Evolutionary conservation across 2,329 filamentous ascomycete genomes (phyloP).

Genomic region (Pseudopyricularia javanii): DNA sequence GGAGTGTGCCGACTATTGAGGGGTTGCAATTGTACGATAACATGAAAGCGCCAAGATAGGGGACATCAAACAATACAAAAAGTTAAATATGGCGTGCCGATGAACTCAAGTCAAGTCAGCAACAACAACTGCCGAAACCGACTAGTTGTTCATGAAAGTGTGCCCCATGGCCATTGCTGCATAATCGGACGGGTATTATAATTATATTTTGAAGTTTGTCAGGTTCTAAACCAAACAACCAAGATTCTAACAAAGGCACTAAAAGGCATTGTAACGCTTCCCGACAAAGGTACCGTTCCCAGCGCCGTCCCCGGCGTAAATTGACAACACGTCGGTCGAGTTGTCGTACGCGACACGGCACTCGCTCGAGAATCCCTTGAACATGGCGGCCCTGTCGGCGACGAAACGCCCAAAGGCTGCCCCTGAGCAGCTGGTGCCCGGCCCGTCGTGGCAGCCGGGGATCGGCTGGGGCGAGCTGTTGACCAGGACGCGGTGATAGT

Average conservation of each 20-base stretch:
- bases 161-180: too few species aligned
- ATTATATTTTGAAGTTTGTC: too few species aligned
- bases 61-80: not conserved
- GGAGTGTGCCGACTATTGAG: not conserved
- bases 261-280: not conserved
- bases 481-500: slow-evolving; percentile 32
- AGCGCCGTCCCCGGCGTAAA: slow-evolving; percentile 12
- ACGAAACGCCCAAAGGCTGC: slow-evolving; percentile 25
- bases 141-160: too few species aligned
- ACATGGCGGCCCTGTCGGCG: slow-evolving; percentile 21
- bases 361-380: slow-evolving; percentile 24
- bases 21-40: not conserved
- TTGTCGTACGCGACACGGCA: slow-evolving; percentile 23
- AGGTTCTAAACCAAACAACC: too few species aligned
- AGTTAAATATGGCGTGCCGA: too few species aligned
- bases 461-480: slow-evolving; percentile 29
- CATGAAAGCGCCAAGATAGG: not conserved
- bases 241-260: not conserved
- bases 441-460: slow-evolving; percentile 27
- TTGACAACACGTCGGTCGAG: slow-evolving; percentile 19
- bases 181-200: too few species aligned
- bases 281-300: not conserved
- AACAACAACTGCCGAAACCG: too few species aligned
- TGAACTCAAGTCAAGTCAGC: too few species aligned
- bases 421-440: slow-evolving; percentile 29